A percentile compares a stretch with the other conserved stretches of the same genome.
Conservation (phyloP, 2,329 filamentous ascomycete genomes). For the Uncinocarpus reesii region DNA sequence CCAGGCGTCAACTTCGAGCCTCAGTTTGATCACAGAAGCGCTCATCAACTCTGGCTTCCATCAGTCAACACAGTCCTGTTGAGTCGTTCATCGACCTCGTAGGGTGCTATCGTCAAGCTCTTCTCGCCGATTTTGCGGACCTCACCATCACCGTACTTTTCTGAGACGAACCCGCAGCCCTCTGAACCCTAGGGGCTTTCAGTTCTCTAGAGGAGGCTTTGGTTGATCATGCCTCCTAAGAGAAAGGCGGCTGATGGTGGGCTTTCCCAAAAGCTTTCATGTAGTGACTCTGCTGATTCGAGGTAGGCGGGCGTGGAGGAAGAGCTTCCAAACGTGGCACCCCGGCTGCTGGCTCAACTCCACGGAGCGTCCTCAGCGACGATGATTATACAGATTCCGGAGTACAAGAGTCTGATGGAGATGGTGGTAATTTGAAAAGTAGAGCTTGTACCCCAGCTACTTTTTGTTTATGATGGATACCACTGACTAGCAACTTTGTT, state of each 20-base stretch:
- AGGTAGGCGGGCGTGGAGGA: conserved; percentile 35
- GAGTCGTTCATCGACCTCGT: too few species aligned
- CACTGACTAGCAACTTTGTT: neutral
- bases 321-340: conserved; percentile 42
- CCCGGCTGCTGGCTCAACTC: conserved; percentile 35
- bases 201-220: too few species aligned
- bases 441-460: conserved; percentile 16
- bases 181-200: too few species aligned
- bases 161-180: too few species aligned
- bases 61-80: too few species aligned
- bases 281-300: conserved; percentile 1
- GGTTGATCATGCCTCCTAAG: conserved; percentile 57
- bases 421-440: conserved; percentile 39
- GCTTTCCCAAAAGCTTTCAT: conserved; percentile 20
- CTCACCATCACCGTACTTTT: too few species aligned
- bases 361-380: conserved; percentile 41
- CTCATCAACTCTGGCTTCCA: too few species aligned
- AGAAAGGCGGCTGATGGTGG: conserved; percentile 54
- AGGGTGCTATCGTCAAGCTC: too few species aligned
- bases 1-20: too few species aligned
- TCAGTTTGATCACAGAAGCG: too few species aligned
- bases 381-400: conserved; percentile 50
- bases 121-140: too few species aligned
- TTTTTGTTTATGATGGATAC: conserved; percentile 10
- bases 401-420: conserved; percentile 40